These are phyloP conservation scores for Lactifluus hygrophoroides DNA, from an alignment of 768 basidiomycete species.

Conservation along the genomic window DNA sequence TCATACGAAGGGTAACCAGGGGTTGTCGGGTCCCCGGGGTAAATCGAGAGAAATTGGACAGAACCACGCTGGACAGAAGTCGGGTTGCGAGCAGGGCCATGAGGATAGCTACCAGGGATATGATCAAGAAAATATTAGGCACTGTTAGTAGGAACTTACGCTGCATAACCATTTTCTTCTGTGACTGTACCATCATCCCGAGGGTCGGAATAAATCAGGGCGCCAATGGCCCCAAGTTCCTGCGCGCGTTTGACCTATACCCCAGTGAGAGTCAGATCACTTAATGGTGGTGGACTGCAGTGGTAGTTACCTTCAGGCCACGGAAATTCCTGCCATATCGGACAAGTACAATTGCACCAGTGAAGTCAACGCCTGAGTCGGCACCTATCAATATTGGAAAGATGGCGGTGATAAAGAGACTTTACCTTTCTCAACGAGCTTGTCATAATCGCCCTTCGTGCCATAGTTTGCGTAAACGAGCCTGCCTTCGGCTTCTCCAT, in stretches of 20 bases:
- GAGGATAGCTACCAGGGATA: slow-evolving; percentile 45
- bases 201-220: slow-evolving; percentile 79
- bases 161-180: slow-evolving; percentile 61
- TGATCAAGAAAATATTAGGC: not conserved
- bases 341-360: slow-evolving; percentile 67
- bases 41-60: slow-evolving; percentile 57
- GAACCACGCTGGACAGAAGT: slow-evolving; percentile 80
- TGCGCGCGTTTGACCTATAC: slow-evolving; percentile 70
- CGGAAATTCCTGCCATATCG: slow-evolving; percentile 75
- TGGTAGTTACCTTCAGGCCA: slow-evolving; percentile 64
- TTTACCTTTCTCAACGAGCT: slow-evolving; percentile 47
- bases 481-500: slow-evolving; percentile 64
- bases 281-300: not conserved
- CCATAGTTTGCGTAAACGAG: slow-evolving; percentile 80
- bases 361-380: slow-evolving; percentile 54
- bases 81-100: slow-evolving; percentile 83
- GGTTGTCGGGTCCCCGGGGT: slow-evolving; percentile 72
- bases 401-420: not conserved
- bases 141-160: slow-evolving; percentile 28
- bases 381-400: slow-evolving; percentile 1
- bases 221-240: slow-evolving; percentile 69
- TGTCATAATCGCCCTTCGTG: slow-evolving; percentile 60
- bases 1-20: slow-evolving; percentile 84
- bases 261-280: not conserved
- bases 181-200: slow-evolving; percentile 80